Conservation (phyloP, 306 rosid genomes). For the Lotus japonicus region DNA sequence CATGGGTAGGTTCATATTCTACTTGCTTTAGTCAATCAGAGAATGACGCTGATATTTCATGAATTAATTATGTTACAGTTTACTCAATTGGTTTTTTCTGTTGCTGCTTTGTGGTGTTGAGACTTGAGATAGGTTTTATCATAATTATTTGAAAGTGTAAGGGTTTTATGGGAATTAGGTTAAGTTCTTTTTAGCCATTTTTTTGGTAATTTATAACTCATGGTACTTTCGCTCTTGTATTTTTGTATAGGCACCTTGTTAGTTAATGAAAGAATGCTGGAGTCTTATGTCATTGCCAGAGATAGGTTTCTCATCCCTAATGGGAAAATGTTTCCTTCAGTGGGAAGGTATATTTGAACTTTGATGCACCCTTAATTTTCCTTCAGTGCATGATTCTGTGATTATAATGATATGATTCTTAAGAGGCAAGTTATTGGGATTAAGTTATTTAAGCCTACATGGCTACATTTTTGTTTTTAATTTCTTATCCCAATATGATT, state of each 20-base stretch:
- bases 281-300: constrained; percentile 84
- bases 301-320: constrained; percentile 68
- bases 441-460: not conserved
- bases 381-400: not conserved
- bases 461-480: not conserved
- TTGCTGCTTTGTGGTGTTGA: not conserved
- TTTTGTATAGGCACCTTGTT: constrained; percentile 56
- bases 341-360: constrained; percentile 55
- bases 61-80: not conserved
- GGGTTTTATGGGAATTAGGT: not conserved
- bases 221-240: not conserved
- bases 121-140: not conserved
- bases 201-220: not conserved
- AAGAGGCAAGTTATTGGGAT: not conserved
- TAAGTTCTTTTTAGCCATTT: not conserved
- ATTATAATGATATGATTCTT: not conserved
- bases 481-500: not conserved
- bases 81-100: not conserved
- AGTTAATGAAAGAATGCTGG: constrained; percentile 85
- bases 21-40: not conserved
- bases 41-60: not conserved
- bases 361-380: not conserved
- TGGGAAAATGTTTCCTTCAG: constrained; percentile 81
- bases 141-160: not conserved
- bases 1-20: constrained; percentile 52